A percentile compares a stretch with the other conserved stretches of the same genome.
Evolutionary conservation across 192 early-diverging fungal species (phyloP).

Genomic region (Rhizophagus prolifer): DNA sequence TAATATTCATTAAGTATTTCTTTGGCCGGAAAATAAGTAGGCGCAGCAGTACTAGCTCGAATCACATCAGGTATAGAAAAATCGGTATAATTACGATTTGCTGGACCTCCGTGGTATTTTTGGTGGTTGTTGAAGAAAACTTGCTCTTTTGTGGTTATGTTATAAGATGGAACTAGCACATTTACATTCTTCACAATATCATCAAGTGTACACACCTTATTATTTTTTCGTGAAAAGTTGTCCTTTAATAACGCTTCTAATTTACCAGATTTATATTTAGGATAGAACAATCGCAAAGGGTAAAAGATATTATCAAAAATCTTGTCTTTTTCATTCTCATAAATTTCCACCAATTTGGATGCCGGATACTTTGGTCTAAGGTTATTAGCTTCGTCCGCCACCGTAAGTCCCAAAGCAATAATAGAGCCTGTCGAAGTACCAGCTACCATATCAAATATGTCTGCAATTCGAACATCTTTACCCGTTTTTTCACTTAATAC

Average conservation of each 20-base stretch:
- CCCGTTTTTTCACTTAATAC: no score
- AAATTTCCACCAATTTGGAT: background rate
- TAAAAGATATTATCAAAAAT: no score
- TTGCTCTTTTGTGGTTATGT: background rate
- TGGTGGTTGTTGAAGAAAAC: background rate
- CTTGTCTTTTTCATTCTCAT: background rate
- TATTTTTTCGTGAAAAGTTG: background rate
- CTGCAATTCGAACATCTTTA: background rate
- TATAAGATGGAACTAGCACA: conserved; percentile 10
- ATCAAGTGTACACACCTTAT: no score
- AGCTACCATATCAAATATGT: conserved; percentile 10
- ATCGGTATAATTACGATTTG: no score
- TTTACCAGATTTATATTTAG: background rate
- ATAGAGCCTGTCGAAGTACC: conserved; percentile 17
- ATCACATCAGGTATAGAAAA: background rate
- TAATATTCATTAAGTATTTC: background rate
- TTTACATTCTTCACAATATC: background rate
- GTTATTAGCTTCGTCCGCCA: background rate
- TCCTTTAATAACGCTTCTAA: background rate
- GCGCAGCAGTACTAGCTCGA: conserved; percentile 9
- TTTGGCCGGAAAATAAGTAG: background rate
- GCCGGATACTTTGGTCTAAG: background rate
- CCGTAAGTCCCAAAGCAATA: conserved; percentile 11
- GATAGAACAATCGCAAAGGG: background rate
- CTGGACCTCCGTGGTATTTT: no score